These are phyloP conservation scores for Salicornia ramosissima DNA, from an alignment of 148 eudicot genomes.

Conservation along the genomic window DNA sequence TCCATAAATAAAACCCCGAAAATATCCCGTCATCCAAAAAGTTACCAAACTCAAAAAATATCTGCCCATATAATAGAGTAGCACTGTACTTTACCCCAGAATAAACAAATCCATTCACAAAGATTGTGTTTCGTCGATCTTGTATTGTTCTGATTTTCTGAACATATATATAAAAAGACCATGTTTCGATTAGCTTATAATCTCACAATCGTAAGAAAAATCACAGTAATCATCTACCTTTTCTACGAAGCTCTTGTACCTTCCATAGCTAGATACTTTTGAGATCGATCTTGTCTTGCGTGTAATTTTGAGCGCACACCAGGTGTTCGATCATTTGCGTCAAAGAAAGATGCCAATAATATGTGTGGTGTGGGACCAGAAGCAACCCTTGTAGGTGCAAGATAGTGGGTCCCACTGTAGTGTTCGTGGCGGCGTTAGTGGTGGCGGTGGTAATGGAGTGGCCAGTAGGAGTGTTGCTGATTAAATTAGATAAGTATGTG, in stretches of 20 bases:
- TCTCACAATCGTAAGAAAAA: constrained; percentile 14
- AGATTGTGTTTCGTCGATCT: background rate
- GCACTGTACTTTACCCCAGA: background rate
- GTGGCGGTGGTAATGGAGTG: constrained; percentile 75
- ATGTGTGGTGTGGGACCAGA: constrained; percentile 62
- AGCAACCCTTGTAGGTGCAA: constrained; percentile 75
- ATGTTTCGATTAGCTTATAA: constrained; percentile 28
- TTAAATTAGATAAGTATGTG: too few species aligned
- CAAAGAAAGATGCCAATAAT: constrained; percentile 41
- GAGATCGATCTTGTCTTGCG: too few species aligned
- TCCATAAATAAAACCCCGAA: background rate
- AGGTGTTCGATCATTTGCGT: constrained; percentile 10
- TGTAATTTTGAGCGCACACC: too few species aligned
- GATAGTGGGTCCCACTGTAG: constrained; percentile 76
- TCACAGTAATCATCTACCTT: constrained; percentile 17
- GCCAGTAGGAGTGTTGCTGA: constrained; percentile 72
- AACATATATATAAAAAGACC: background rate
- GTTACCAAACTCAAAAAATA: background rate
- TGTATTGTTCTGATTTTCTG: background rate
- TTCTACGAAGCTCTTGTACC: constrained; percentile 19
- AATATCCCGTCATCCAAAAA: background rate
- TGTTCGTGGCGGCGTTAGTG: constrained; percentile 71
- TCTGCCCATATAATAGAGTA: too few species aligned
- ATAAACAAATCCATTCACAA: background rate
- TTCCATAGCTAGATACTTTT: constrained; percentile 1